Evolutionary conservation across 2,329 filamentous ascomycete species (phyloP).

Genomic region (Cercospora brassicicola): DNA sequence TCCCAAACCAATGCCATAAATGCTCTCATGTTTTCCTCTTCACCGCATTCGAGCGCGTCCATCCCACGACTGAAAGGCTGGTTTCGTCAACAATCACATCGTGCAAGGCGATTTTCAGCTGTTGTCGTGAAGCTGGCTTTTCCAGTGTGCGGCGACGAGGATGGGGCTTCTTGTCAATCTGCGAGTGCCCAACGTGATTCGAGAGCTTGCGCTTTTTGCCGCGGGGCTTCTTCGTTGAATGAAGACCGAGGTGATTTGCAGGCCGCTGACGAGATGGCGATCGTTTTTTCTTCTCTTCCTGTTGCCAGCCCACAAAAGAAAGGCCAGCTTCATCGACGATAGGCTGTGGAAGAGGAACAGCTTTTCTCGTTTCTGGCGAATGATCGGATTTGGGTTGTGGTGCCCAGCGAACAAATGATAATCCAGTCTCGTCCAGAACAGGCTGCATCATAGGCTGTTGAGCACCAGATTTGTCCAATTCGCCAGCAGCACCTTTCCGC

Average conservation of each 20-base stretch:
- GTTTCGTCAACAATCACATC: slow-evolving; percentile 5
- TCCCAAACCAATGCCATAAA: not conserved
- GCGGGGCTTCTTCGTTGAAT: not conserved
- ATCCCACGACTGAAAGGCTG: not conserved
- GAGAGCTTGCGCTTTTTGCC: not conserved
- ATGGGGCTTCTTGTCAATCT: not conserved
- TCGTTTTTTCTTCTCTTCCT: not conserved
- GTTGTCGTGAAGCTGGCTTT: not conserved
- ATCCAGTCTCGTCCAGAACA: not conserved
- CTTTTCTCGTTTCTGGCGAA: not conserved
- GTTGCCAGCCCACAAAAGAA: slow-evolving; percentile 1
- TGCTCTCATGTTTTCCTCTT: not conserved
- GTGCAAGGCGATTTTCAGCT: not conserved
- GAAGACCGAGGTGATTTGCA: not conserved
- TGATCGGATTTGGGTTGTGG: not conserved
- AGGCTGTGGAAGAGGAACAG: not conserved
- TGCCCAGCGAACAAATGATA: slow-evolving; percentile 6
- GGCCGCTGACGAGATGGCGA: not conserved
- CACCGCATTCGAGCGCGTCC: not conserved
- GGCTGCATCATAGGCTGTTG: not conserved
- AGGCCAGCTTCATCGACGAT: not conserved
- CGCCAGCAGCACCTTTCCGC: not conserved
- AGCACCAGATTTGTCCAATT: not conserved
- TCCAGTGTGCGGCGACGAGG: not conserved
- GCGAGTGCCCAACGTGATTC: not conserved